Evolutionary conservation across 192 early-diverging fungal genomes (phyloP).

Genomic region (Podila minutissima): DNA sequence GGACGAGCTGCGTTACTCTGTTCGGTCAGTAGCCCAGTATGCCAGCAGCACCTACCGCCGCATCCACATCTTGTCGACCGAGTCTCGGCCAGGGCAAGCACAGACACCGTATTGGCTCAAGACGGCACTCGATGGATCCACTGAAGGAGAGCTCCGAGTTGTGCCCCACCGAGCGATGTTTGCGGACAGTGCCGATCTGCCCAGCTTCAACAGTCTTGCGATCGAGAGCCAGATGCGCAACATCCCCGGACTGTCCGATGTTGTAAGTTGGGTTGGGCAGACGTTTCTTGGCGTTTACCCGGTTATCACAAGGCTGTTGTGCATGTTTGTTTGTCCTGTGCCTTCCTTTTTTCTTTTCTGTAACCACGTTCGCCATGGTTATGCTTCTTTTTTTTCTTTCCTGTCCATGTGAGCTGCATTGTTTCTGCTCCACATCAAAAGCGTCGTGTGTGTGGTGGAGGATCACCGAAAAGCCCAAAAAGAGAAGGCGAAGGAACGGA

Average conservation of each 20-base stretch:
- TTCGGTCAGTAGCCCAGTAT: slow-evolving; percentile 40
- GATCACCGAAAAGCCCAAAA: no score
- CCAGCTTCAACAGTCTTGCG: slow-evolving; percentile 51
- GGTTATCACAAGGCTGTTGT: background rate
- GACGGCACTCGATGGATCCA: background rate
- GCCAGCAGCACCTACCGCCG: slow-evolving; percentile 25
- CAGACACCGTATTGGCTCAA: slow-evolving; percentile 49
- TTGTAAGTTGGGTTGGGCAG: slow-evolving; percentile 30
- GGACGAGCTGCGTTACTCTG: slow-evolving; percentile 54
- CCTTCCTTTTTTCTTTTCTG: no score
- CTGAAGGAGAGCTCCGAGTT: slow-evolving; percentile 3
- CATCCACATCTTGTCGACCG: slow-evolving; percentile 38
- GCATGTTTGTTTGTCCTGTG: background rate
- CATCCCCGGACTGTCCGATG: slow-evolving; percentile 33
- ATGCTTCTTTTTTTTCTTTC: no score
- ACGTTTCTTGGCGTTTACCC: slow-evolving; percentile 4
- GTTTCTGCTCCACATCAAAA: no score
- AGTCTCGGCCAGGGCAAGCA: background rate
- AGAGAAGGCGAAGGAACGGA: no score
- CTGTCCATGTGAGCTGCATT: no score
- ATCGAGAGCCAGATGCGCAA: slow-evolving; percentile 51
- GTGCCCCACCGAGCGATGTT: slow-evolving; percentile 44
- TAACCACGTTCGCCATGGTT: no score
- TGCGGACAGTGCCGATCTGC: slow-evolving; percentile 18
- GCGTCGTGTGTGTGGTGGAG: no score